Conservation (phyloP, 2,329 filamentous ascomycete genomes). For the Orbilia oligospora region DNA sequence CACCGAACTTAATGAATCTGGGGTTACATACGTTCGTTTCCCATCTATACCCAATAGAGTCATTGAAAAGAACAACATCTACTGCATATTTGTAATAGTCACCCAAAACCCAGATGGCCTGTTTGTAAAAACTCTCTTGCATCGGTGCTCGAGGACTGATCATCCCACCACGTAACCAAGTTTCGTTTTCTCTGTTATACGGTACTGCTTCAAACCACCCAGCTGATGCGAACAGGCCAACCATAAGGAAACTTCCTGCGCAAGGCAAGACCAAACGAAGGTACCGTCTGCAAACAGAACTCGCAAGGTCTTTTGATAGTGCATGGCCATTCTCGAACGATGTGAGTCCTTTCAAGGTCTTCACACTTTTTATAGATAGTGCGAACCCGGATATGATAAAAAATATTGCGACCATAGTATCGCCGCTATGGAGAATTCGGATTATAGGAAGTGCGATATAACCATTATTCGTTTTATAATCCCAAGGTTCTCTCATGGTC, state of each 20-base stretch:
- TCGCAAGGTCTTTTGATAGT: slow-evolving; percentile 29
- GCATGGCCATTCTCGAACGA: slow-evolving; percentile 25
- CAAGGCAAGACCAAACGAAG: slow-evolving; percentile 41
- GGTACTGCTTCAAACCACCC: slow-evolving; percentile 49
- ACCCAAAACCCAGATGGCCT: slow-evolving; percentile 10
- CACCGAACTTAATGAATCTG: neutral
- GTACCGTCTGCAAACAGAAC: slow-evolving; percentile 40
- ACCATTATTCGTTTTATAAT: slow-evolving; percentile 9
- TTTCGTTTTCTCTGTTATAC: slow-evolving; percentile 8
- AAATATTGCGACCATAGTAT: slow-evolving; percentile 45
- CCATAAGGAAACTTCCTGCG: slow-evolving; percentile 29
- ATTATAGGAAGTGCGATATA: slow-evolving; percentile 37
- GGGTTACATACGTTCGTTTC: slow-evolving; percentile 39
- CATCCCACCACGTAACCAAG: neutral
- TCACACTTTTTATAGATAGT: slow-evolving; percentile 39
- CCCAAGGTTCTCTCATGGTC: slow-evolving; percentile 14
- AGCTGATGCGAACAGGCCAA: slow-evolving; percentile 14
- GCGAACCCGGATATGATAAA: slow-evolving; percentile 53
- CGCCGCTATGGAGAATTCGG: slow-evolving; percentile 38
- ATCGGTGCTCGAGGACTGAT: slow-evolving; percentile 32
- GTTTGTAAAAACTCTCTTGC: slow-evolving; percentile 19
- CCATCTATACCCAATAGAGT: neutral
- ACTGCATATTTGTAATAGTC: slow-evolving; percentile 36
- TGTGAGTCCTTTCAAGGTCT: neutral
- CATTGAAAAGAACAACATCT: slow-evolving; percentile 3